These are phyloP conservation scores for Calonectria pauciramosa DNA, from an alignment of 2,329 filamentous ascomycete species.

Conservation along the genomic window DNA sequence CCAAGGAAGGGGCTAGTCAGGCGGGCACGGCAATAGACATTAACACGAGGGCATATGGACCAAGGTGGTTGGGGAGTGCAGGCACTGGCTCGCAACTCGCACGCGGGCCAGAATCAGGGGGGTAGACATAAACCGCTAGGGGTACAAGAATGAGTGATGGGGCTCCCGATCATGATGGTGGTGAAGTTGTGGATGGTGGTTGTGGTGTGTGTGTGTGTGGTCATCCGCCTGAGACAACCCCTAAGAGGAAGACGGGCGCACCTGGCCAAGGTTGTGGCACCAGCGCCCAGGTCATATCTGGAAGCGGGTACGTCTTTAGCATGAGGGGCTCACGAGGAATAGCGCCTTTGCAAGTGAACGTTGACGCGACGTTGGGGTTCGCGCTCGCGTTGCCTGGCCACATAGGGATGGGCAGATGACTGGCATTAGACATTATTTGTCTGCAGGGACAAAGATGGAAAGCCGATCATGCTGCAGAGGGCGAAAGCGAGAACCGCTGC, in stretches of 20 bases:
- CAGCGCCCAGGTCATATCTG: constrained; percentile 26
- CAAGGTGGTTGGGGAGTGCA: constrained; percentile 26
- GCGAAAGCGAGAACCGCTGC: constrained; percentile 27
- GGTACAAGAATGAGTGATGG: constrained; percentile 37
- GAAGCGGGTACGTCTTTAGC: constrained; percentile 9
- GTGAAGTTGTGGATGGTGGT: constrained; percentile 31
- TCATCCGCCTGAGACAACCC: constrained; percentile 46
- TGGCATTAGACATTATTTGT: constrained; percentile 9
- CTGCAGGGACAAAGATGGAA: constrained; percentile 22
- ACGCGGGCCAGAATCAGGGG: constrained; percentile 30
- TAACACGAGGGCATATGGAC: constrained; percentile 30
- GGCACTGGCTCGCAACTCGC: constrained; percentile 17
- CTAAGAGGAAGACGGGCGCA: constrained; percentile 37
- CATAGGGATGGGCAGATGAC: constrained; percentile 9
- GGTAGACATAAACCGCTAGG: constrained; percentile 25
- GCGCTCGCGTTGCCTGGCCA: not conserved
- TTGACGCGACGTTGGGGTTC: not conserved
- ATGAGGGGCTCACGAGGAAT: not conserved
- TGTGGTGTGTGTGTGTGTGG: constrained; percentile 42
- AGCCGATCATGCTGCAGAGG: constrained; percentile 16
- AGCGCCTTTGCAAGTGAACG: not conserved
- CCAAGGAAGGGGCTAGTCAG: constrained; percentile 21
- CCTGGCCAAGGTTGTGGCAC: constrained; percentile 35
- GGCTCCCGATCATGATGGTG: constrained; percentile 35
- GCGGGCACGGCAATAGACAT: constrained; percentile 37